Conservation (phyloP, 768 basidiomycete genomes). For the Coprinellus micaceus region DNA sequence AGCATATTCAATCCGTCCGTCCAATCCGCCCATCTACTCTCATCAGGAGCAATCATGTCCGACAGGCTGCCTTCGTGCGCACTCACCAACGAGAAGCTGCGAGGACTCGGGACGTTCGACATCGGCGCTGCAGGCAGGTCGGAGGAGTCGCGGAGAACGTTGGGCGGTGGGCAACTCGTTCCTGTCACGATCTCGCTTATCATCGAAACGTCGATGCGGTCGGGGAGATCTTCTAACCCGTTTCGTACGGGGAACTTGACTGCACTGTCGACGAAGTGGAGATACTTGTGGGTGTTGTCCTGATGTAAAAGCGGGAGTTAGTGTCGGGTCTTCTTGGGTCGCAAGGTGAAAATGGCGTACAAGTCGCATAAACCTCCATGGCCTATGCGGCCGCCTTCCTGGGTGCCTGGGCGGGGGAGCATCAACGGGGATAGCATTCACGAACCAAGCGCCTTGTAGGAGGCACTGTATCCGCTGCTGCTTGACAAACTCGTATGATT, state of each 20-base stretch:
- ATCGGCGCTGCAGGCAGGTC: conserved; percentile 54
- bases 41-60: conserved; percentile 75
- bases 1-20: conserved; percentile 91
- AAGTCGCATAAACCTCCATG: conserved; percentile 86
- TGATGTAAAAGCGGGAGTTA: conserved; percentile 24
- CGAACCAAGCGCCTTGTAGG: conserved; percentile 89
- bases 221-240: conserved; percentile 84
- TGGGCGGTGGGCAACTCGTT: conserved; percentile 67
- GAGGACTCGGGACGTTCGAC: conserved; percentile 46
- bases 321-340: neutral
- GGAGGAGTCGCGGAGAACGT: conserved; percentile 56
- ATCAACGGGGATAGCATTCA: conserved; percentile 63
- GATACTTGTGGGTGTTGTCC: conserved; percentile 74
- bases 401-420: conserved; percentile 43
- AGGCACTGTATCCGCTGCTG: conserved; percentile 87
- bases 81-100: conserved; percentile 75
- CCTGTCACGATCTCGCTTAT: conserved; percentile 79
- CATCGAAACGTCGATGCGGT: conserved; percentile 75
- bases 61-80: conserved; percentile 69
- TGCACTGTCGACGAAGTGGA: conserved; percentile 83
- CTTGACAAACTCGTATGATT: conserved; percentile 86
- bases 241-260: conserved; percentile 75
- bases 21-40: conserved; percentile 88
- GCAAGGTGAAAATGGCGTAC: conserved; percentile 41
- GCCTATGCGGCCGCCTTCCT: conserved; percentile 53